Evolutionary conservation across 148 eudicot genomes (phyloP), one percentile per base, ranked within the genome.

Genomic region (Agrostemma githago): DNA sequence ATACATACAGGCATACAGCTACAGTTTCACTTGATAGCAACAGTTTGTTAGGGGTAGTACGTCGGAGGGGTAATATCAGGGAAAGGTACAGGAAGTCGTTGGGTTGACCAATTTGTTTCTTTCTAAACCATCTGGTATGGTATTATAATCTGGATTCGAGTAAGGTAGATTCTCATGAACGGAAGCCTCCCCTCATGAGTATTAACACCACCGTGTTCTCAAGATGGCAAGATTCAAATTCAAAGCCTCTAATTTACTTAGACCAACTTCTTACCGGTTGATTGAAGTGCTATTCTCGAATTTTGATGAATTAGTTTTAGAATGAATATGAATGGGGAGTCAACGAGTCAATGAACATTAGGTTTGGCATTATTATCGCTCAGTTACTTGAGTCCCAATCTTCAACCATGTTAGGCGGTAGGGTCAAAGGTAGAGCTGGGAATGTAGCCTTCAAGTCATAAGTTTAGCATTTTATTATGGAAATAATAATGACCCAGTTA

Each of bases 261-360:
- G 34, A 26, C 1, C 34, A 26, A 26, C 34, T 26, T 1, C 34
- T 26, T 26, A 26, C 34, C 34, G 34, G 34, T 26, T 26, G 34
- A 26, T 1, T 1, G 34, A 0, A 26, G 34, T 26, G 34, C 1
- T 26, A 0, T 26, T 26, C 0, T 26, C 34, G 34, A 26, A 26
- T 26, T 26, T 26, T 26, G 34, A 26, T 26, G 34, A 26, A 26
- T 26, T 26, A 26, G 34, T 26, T 26, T 26, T 26, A 26, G 34
- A 26, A 26, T 26, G 34, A 26, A 26, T 26, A 26, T 26, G 34
- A 59, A 51, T 3, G 10, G 3, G 8, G 10, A 1, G 14, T 4
- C 56, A 19, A 43, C 19, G 11, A 75, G 78, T 75, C 78, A 75
- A 66, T 19, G 56, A 19, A 37, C n/a, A 40, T 42, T 72, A 43